Conservation (phyloP, 768 basidiomycete species). For the Agaricus subrufescens region DNA sequence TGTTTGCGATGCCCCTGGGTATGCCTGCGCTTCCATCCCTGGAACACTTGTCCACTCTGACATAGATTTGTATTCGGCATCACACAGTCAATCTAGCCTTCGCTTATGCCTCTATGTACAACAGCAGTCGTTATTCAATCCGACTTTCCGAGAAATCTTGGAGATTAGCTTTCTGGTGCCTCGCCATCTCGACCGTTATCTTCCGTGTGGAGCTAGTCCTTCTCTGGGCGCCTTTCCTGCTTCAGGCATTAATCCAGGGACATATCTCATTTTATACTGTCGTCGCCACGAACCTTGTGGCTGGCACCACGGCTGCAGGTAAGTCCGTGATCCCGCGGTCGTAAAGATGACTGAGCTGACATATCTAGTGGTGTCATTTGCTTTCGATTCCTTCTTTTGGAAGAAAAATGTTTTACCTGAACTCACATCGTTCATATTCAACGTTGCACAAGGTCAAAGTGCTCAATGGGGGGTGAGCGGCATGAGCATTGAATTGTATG, state of each 20-base stretch:
- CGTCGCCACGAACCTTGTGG: slow-evolving; percentile 44
- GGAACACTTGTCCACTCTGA: background rate
- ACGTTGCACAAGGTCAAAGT: slow-evolving; percentile 82
- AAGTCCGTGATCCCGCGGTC: slow-evolving; percentile 9
- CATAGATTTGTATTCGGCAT: background rate
- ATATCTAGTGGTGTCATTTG: slow-evolving; percentile 48
- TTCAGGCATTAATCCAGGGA: slow-evolving; percentile 46
- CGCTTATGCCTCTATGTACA: slow-evolving; percentile 9
- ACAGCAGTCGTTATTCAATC: slow-evolving; percentile 29
- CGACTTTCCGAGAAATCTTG: slow-evolving; percentile 9
- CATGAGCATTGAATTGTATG: background rate
- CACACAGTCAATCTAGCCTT: slow-evolving; percentile 2
- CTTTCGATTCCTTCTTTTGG: slow-evolving; percentile 89
- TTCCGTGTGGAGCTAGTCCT: slow-evolving; percentile 78
- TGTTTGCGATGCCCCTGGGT: slow-evolving; percentile 85
- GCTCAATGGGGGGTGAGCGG: slow-evolving; percentile 86
- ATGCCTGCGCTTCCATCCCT: slow-evolving; percentile 10
- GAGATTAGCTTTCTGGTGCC: slow-evolving; percentile 5
- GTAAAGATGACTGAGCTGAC: background rate
- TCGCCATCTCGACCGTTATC: slow-evolving; percentile 52
- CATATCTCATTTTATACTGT: slow-evolving; percentile 39
- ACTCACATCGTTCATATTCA: slow-evolving; percentile 72
- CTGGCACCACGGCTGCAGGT: slow-evolving; percentile 52
- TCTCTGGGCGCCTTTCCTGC: slow-evolving; percentile 55
- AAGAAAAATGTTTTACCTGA: slow-evolving; percentile 68